Evolutionary conservation across 129 eudicot species (phyloP).

Genomic region (Daucus carota): DH1_v3.0 NC_030385.2:36187501-36188000

Average conservation of each 20-base stretch:
- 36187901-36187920: background rate
- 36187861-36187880: constrained; percentile 10
- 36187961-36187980: background rate
- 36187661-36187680: constrained; percentile 61
- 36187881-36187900: background rate
- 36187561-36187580: constrained; percentile 73
- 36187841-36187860: constrained; percentile 13
- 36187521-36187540: constrained; percentile 72
- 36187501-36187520: constrained; percentile 78
- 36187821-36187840: background rate
- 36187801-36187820: background rate
- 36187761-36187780: constrained; percentile 85
- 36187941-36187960: background rate
- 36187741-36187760: constrained; percentile 89
- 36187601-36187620: constrained; percentile 72
- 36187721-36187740: constrained; percentile 97
- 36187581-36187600: constrained; percentile 73
- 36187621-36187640: constrained; percentile 92
- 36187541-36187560: constrained; percentile 78
- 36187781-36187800: constrained; percentile 23
- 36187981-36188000: constrained; percentile 2
- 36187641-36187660: constrained; percentile 64
- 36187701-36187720: constrained; percentile 86
- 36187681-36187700: constrained; percentile 94
- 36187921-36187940: background rate